A percentile compares a stretch with the other conserved stretches of the same genome.
phyloP scores from a whole-genome alignment of 768 basidiomycete genomes.

The Mycena pura region DNA sequence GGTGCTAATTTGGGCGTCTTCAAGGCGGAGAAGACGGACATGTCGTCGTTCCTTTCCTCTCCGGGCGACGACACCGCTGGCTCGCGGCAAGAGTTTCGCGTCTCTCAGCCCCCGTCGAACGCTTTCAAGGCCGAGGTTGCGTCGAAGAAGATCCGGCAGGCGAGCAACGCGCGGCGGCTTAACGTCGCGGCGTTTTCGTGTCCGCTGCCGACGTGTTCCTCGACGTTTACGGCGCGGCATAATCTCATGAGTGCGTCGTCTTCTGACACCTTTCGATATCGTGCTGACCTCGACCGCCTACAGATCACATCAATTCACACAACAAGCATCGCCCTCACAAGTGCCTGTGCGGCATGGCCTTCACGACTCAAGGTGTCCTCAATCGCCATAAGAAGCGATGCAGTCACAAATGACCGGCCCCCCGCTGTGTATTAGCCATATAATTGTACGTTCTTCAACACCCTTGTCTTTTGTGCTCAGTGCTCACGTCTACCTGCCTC shows the following conservation, averaged over 20 bases:
- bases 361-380: slow-evolving; percentile 28
- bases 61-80: not conserved
- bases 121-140: slow-evolving; percentile 23
- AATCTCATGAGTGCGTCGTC: slow-evolving; percentile 21
- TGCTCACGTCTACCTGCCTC: too few species aligned
- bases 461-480: too few species aligned
- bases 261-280: not conserved
- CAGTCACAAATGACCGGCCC: slow-evolving; percentile 12
- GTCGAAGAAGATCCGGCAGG: slow-evolving; percentile 25
- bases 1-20: slow-evolving; percentile 4
- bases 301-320: slow-evolving; percentile 28
- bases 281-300: not conserved
- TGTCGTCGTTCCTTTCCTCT: slow-evolving; percentile 9
- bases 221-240: slow-evolving; percentile 27
- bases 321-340: slow-evolving; percentile 22
- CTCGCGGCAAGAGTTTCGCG: slow-evolving; percentile 20
- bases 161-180: slow-evolving; percentile 19
- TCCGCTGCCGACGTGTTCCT: slow-evolving; percentile 6
- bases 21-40: slow-evolving; percentile 12
- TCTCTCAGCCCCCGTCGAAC: slow-evolving; percentile 2
- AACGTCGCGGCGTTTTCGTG: slow-evolving; percentile 21
- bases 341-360: slow-evolving; percentile 22
- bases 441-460: too few species aligned
- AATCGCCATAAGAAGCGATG: slow-evolving; percentile 28
- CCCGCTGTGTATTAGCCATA: not conserved